Base-by-base conservation (phyloP, 2,329 filamentous ascomycete species). In the Venturia nashicola region DNA sequence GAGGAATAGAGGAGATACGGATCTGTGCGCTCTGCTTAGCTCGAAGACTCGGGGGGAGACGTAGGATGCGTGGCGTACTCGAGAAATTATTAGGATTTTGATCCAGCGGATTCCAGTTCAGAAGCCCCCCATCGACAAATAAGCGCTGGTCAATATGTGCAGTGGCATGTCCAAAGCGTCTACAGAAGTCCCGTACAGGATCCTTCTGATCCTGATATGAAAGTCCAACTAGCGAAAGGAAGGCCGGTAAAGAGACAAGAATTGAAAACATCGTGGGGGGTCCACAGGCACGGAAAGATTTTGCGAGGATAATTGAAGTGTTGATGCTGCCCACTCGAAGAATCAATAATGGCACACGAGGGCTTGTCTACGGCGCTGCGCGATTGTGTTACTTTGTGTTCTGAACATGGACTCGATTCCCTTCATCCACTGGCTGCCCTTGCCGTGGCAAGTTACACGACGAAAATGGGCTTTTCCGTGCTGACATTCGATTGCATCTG, bases 91-190 rank as follows among this genome's bases (percentile, higher is more conserved):
- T 71, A 0, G 77, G 74, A 67, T 79, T 78, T 51, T 77, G 72
- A 2, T 77, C 71, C 23, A 82, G 72, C 2, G 81, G 77, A 67
- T 78, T 81, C 73, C 80, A 85, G 68, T 83, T 80, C 36, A 86
- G 70, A 63, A 82, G 74, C 5, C 84, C 84, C 44, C 85, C 85
- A 68, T 87, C 84, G 62, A 87, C 83, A 70, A 84, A 87, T 23
- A 88, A 73, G 66, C 78, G 80, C 32, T 48, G 18, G 27, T 86
- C 83, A 57, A 88, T 77, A 11, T 86, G 76, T 7, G 84, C 78
- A 8, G 83, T 83, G 70, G 86, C 82, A 69, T 87, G 85, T 55
- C 81, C 82, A 48, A 65, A 65, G 6, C 64, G 61, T 18, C 62
- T 44, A 27, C 64, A 65, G 34, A 65, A 65, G 27, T 65, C 64